Evolutionary conservation across 805 yeast genomes (phyloP).

Genomic region (Wickerhamomyces mucosus): DNA sequence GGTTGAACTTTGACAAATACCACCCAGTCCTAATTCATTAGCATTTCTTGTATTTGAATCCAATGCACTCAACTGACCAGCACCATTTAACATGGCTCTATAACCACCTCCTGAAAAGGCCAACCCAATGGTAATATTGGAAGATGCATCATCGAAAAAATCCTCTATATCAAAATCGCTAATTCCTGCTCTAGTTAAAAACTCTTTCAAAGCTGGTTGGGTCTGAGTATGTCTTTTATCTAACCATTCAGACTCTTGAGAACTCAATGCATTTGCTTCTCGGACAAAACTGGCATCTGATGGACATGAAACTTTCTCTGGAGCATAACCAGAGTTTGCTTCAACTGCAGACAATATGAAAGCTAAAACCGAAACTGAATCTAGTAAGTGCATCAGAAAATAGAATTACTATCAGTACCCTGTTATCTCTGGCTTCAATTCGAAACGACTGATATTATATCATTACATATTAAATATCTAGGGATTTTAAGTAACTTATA

Average conservation of each 20-base stretch:
- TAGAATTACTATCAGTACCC: too few relatives aligned
- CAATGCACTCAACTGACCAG: conserved; percentile 68
- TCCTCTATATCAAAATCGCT: conserved; percentile 30
- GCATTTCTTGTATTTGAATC: conserved; percentile 57
- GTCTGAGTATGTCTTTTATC: conserved; percentile 23
- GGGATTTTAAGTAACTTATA: too few relatives aligned
- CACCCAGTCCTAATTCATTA: conserved; percentile 50
- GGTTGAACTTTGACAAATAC: conserved; percentile 58
- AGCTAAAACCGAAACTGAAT: too few relatives aligned
- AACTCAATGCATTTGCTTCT: conserved; percentile 36
- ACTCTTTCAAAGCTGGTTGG: conserved; percentile 17
- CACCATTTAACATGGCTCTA: conserved; percentile 78
- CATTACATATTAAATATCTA: too few relatives aligned
- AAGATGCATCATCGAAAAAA: conserved; percentile 26
- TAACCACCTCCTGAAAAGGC: conserved; percentile 82
- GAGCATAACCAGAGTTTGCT: conserved; percentile 56
- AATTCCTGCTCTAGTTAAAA: conserved; percentile 38
- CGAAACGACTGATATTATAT: too few relatives aligned
- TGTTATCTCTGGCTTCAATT: too few relatives aligned
- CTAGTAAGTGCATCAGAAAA: too few relatives aligned
- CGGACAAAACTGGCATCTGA: too few relatives aligned
- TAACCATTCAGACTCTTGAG: conserved; percentile 43
- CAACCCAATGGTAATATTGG: conserved; percentile 38
- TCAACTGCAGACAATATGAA: too few relatives aligned
- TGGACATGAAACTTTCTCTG: conserved; percentile 51